Evolutionary conservation across 257 asterid species (phyloP).

Genomic region (Nicotiana noctiflora): DNA sequence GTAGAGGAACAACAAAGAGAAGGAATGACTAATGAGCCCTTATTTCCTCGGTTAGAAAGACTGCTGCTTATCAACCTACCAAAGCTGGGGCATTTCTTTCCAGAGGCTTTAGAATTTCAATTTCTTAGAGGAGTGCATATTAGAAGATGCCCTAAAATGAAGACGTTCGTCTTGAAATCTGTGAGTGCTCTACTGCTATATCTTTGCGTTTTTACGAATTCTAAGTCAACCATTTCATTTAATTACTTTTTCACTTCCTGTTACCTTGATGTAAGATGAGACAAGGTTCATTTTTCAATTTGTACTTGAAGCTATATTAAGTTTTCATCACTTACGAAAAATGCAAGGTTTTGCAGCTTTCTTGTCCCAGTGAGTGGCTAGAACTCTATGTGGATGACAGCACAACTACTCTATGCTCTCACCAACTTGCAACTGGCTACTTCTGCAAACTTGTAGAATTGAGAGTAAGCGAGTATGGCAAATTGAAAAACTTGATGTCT

Average conservation of each 20-base stretch:
- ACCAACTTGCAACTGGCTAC: not conserved
- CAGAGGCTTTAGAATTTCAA: not conserved
- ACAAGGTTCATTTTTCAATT: not conserved
- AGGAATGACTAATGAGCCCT: not conserved
- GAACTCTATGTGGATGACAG: too few relatives aligned
- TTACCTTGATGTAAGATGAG: not conserved
- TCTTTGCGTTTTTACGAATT: too few relatives aligned
- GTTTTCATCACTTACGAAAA: too few relatives aligned
- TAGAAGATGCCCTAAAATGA: not conserved
- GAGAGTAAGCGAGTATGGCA: fast-evolving
- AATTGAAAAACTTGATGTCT: not conserved
- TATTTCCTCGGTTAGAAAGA: not conserved
- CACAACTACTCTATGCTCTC: not conserved
- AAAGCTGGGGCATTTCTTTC: not conserved
- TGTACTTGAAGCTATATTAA: too few relatives aligned
- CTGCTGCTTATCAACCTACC: not conserved
- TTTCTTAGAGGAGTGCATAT: too few relatives aligned
- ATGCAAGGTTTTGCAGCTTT: too few relatives aligned
- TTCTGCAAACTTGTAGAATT: not conserved
- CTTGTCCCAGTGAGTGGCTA: too few relatives aligned
- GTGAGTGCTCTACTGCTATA: not conserved
- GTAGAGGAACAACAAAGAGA: not conserved
- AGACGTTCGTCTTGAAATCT: not conserved
- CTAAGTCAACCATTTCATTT: too few relatives aligned
- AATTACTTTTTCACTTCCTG: not conserved